A percentile compares a stretch with the other conserved stretches of the same genome.
These are phyloP conservation scores for Aspergillus alliaceus DNA, from an alignment of 2,329 filamentous ascomycete species.

Conservation along the genomic window DNA sequence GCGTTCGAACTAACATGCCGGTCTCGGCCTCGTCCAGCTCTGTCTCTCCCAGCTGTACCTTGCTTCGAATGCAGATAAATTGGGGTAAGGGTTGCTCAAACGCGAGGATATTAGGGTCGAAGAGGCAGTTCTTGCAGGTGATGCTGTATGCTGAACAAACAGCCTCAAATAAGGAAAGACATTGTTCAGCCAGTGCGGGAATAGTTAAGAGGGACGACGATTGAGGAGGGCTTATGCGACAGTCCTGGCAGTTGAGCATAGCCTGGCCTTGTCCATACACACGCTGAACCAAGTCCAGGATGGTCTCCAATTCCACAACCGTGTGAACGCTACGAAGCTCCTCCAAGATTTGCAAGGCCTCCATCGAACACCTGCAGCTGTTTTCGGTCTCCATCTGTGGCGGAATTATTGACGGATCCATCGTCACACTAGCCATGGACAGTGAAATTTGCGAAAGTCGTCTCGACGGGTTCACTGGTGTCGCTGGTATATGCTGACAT, in stretches of 20 bases:
- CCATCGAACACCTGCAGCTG: slow-evolving; percentile 25
- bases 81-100: slow-evolving; percentile 23
- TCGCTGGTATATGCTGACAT: neutral
- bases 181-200: slow-evolving; percentile 39
- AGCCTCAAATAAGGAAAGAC: slow-evolving; percentile 27
- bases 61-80: slow-evolving; percentile 28
- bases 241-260: slow-evolving; percentile 24
- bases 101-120: slow-evolving; percentile 21
- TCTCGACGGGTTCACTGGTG: neutral
- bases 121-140: slow-evolving; percentile 19
- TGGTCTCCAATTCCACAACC: slow-evolving; percentile 27
- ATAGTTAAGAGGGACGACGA: slow-evolving; percentile 36
- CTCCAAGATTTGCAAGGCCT: slow-evolving; percentile 21
- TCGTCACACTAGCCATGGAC: neutral
- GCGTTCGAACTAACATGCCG: slow-evolving; percentile 21
- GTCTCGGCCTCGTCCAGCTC: slow-evolving; percentile 28
- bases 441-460: neutral
- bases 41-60: slow-evolving; percentile 24
- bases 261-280: slow-evolving; percentile 21
- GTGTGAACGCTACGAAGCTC: slow-evolving; percentile 25
- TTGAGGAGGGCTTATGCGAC: slow-evolving; percentile 17
- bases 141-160: slow-evolving; percentile 27
- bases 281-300: slow-evolving; percentile 24
- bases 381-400: slow-evolving; percentile 15
- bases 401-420: neutral